Evolutionary conservation across 2,329 filamentous ascomycete species (phyloP), one percentile per base, ranked within the genome.

Genomic region (Monilinia fructigena): DNA sequence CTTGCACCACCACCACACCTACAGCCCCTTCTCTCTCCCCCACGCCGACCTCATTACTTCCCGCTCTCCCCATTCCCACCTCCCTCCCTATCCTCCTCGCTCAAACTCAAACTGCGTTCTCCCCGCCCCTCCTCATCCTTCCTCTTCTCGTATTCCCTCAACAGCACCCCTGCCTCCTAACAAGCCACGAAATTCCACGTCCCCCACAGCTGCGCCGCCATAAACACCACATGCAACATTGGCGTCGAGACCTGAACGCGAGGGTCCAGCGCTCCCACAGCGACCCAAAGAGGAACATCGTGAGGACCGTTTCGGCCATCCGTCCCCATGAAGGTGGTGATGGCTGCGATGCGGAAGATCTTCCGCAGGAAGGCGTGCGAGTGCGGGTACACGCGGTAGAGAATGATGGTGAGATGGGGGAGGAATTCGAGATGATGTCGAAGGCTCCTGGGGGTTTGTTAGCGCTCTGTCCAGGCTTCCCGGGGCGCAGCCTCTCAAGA

Each of bases 371-470:
- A 79, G 0, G 64, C 64, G 70, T 81, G 80, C 2, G 75, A 72
- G 1, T 71, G 68, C 3, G 78, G 77, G 66, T 77, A 77, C 1
- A 80, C 67, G 8, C 80, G 78, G 69, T 82, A 81, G 4, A 81
- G 73, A 47, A 82, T 79, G 62, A 82, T 80, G 23, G 79, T 77
- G 20, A 81, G 66, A 38, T 82, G 80, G 0, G 80, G 80, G 69
- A 80, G 78, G 67, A 81, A 79, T 70, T 82, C 26, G 78, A 80
- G 14, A 81, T 69, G 14, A 80, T 78, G 66, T 82, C 80, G 68
- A 82, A 82, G 18, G 78, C 78, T 28, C 80, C 80, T 81, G 52
- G 3, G n/a, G 2, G 40, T 16, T 52, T 40, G 60, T 60, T 31
- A 53, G 65, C 4, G 31, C 31, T 35, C 31, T 35, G 31, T 35